phyloP scores from a whole-genome alignment of 441 rosid genomes.

The Oxalis stricta region DNA sequence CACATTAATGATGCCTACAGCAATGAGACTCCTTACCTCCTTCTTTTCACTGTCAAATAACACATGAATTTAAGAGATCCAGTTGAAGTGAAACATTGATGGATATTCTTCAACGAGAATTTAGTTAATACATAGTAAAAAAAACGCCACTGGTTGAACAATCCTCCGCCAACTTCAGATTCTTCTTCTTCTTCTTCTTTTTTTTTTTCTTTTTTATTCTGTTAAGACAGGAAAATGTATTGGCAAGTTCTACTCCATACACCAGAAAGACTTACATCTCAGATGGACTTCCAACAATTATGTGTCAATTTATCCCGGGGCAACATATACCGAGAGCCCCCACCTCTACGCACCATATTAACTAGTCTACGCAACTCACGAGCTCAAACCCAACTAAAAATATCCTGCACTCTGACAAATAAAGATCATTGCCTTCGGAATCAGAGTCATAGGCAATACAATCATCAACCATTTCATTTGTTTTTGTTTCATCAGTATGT shows the following conservation, averaged over 20 bases:
- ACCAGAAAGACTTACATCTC: conserved; percentile 52
- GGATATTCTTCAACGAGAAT: conserved; percentile 5
- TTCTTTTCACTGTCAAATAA: conserved; percentile 61
- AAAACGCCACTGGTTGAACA: no score
- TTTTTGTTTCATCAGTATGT: conserved; percentile 28
- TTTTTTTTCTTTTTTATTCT: no score
- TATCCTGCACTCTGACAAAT: conserved; percentile 84
- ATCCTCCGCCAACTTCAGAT: no score
- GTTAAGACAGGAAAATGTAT: no score
- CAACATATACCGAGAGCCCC: conserved; percentile 70
- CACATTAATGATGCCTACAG: conserved; percentile 76
- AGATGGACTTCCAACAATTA: conserved; percentile 79
- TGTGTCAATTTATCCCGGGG: conserved; percentile 69
- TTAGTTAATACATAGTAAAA: conserved; percentile 7
- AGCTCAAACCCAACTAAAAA: conserved; percentile 76
- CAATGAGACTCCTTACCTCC: conserved; percentile 71
- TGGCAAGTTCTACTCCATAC: not conserved
- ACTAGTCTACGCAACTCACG: conserved; percentile 74
- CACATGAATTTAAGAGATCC: conserved; percentile 5
- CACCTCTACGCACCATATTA: conserved; percentile 71
- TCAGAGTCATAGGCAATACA: conserved; percentile 73
- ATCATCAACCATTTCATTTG: no score
- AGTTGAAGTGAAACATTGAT: conserved; percentile 3
- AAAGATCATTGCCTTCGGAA: conserved; percentile 71
- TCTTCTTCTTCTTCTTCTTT: no score